A percentile compares a stretch with the other conserved stretches of the same genome.
Conservation (phyloP, 352 stramenopile genomes). For the Phytophthora tubulina region DNA sequence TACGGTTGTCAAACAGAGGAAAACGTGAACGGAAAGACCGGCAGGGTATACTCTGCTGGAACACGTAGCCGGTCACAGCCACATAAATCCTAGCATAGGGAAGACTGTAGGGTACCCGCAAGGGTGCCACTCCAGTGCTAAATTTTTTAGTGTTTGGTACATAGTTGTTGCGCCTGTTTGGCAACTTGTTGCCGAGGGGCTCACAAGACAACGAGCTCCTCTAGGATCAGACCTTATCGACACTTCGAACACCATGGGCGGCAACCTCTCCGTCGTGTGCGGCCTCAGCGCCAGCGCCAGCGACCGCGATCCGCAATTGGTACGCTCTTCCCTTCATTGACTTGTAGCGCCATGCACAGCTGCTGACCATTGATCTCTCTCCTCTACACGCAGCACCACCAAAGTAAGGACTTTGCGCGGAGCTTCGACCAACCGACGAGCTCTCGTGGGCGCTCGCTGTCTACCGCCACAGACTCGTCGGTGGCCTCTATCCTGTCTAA, state of each 20-base stretch:
- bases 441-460: constrained; percentile 50
- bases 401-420: constrained; percentile 46
- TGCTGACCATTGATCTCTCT: neutral
- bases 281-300: constrained; percentile 15
- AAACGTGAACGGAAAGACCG: no score
- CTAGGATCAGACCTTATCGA: neutral
- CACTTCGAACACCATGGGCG: constrained; percentile 25
- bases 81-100: no score
- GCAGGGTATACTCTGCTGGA: no score
- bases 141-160: neutral
- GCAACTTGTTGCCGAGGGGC: constrained; percentile 2
- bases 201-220: constrained; percentile 30
- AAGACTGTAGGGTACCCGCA: no score
- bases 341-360: neutral
- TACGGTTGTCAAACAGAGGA: no score
- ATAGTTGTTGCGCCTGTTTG: constrained; percentile 4
- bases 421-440: constrained; percentile 32
- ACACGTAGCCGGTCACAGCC: no score
- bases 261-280: constrained; percentile 35
- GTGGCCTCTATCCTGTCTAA: constrained; percentile 72
- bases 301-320: constrained; percentile 32
- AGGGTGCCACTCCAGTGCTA: no score
- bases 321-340: neutral
- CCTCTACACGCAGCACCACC: constrained; percentile 15
- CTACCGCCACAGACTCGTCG: constrained; percentile 54